These are phyloP conservation scores for Melastoma malabathricum DNA, from an alignment of 345 rosid species.

Conservation along the genomic window DNA sequence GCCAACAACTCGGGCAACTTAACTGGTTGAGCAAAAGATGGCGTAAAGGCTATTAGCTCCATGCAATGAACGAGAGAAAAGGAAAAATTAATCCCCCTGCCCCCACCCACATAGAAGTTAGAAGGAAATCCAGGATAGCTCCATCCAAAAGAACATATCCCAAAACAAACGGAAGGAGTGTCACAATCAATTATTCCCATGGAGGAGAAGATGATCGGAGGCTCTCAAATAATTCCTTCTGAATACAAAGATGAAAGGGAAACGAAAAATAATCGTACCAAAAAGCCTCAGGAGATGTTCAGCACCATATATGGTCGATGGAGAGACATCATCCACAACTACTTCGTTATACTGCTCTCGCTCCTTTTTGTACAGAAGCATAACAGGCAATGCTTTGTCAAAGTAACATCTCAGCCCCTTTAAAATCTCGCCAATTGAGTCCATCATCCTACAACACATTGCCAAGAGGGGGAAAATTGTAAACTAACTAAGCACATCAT, in stretches of 20 bases:
- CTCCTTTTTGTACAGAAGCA: conserved; percentile 80
- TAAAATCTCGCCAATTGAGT: conserved; percentile 54
- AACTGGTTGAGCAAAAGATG: conserved; percentile 38
- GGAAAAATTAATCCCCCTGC: no score
- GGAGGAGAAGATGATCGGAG: no score
- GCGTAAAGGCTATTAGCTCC: background rate
- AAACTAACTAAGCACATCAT: background rate
- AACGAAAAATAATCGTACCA: conserved; percentile 26
- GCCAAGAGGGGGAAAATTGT: conserved; percentile 4
- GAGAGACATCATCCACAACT: conserved; percentile 35
- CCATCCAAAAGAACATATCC: no score
- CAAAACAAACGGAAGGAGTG: no score
- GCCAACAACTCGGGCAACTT: conserved; percentile 86
- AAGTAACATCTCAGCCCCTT: conserved; percentile 72
- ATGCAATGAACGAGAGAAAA: no score
- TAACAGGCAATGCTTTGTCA: conserved; percentile 68
- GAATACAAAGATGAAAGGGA: background rate
- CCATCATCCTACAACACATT: conserved; percentile 33
- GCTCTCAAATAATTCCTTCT: no score
- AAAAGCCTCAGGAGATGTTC: conserved; percentile 74
- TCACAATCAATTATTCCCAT: no score
- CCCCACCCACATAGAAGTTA: no score
- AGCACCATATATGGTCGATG: conserved; percentile 71
- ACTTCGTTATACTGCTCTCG: conserved; percentile 55
- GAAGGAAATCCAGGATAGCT: no score